A percentile compares a stretch with the other conserved stretches of the same genome.
Evolutionary conservation across 805 yeast species (phyloP).

Genomic region (Candida chauliodis): DNA sequence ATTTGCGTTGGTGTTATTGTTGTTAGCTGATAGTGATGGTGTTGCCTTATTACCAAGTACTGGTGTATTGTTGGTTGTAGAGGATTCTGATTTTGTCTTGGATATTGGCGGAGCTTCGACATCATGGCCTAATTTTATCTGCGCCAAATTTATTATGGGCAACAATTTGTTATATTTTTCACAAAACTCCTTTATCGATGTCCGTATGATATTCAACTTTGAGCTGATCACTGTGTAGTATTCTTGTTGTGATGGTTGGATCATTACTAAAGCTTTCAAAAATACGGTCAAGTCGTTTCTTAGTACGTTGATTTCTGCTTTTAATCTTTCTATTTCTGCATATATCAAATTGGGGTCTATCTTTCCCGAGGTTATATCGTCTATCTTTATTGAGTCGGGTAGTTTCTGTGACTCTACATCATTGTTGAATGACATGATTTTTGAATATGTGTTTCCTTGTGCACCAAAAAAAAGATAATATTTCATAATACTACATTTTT

Average conservation of each 20-base stretch:
- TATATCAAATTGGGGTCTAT: slow-evolving; percentile 41
- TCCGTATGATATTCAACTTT: slow-evolving; percentile 34
- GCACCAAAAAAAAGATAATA: too few relatives aligned
- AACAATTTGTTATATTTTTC: slow-evolving; percentile 42
- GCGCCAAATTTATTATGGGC: slow-evolving; percentile 50
- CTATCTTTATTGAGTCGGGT: slow-evolving; percentile 37
- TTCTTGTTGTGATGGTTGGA: slow-evolving; percentile 32
- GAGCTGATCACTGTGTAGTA: slow-evolving; percentile 35
- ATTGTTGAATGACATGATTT: slow-evolving; percentile 2
- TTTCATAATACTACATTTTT: too few relatives aligned
- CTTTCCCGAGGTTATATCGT: slow-evolving; percentile 42
- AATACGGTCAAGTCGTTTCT: slow-evolving; percentile 40
- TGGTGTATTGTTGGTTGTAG: slow-evolving; percentile 7
- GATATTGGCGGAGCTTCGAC: slow-evolving; percentile 40
- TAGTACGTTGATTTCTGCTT: slow-evolving; percentile 39
- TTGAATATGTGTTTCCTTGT: not conserved
- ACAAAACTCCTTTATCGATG: slow-evolving; percentile 40
- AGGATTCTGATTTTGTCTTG: not conserved
- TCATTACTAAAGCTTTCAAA: slow-evolving; percentile 33
- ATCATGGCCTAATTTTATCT: slow-evolving; percentile 47
- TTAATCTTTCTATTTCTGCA: slow-evolving; percentile 38
- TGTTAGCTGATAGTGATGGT: slow-evolving; percentile 1
- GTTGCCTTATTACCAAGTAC: slow-evolving; percentile 4
- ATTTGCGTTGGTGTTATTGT: too few relatives aligned
- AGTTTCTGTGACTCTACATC: slow-evolving; percentile 12